A percentile compares a stretch with the other conserved stretches of the same genome.
Evolutionary conservation across 352 stramenopile genomes (phyloP).

Genomic region (Hyaloperonospora brassicae): DNA sequence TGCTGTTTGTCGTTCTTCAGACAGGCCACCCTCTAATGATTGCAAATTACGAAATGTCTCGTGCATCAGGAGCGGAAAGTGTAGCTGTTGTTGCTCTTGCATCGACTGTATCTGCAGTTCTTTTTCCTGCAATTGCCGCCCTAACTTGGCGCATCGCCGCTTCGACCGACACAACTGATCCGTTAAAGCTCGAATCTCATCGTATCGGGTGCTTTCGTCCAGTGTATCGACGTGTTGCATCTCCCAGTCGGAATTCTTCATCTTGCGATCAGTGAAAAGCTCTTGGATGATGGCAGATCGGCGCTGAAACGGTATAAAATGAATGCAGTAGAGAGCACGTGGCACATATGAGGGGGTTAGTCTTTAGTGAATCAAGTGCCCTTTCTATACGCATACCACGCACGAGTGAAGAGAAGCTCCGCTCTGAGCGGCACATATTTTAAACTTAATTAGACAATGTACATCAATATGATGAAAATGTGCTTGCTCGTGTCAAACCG

Average conservation of each 20-base stretch:
- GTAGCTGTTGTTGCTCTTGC: slow-evolving; percentile 43
- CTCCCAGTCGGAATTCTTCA: slow-evolving; percentile 50
- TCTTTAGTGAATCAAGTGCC: too few relatives aligned
- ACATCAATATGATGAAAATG: too few relatives aligned
- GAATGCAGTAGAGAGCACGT: too few relatives aligned
- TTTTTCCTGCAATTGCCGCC: slow-evolving; percentile 51
- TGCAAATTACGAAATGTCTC: slow-evolving; percentile 58
- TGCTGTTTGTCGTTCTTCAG: slow-evolving; percentile 11
- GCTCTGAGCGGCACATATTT: too few relatives aligned
- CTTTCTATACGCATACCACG: too few relatives aligned
- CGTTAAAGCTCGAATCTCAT: slow-evolving; percentile 30
- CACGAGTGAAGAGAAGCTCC: too few relatives aligned
- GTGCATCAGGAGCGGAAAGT: slow-evolving; percentile 47
- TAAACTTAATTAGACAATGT: too few relatives aligned
- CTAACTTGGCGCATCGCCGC: slow-evolving; percentile 49
- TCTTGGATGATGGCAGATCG: slow-evolving; percentile 16
- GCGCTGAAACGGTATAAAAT: neutral
- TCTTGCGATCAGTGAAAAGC: slow-evolving; percentile 38
- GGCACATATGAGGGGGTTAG: too few relatives aligned
- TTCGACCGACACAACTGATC: slow-evolving; percentile 40
- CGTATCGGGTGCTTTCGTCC: slow-evolving; percentile 14
- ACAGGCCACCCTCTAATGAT: slow-evolving; percentile 31
- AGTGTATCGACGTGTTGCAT: slow-evolving; percentile 31
- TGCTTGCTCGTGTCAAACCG: too few relatives aligned
- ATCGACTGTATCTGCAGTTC: slow-evolving; percentile 42